Evolutionary conservation across 108 stramenopile genomes (phyloP).

Genomic region (Pseudonitzschia multiseries): DNA sequence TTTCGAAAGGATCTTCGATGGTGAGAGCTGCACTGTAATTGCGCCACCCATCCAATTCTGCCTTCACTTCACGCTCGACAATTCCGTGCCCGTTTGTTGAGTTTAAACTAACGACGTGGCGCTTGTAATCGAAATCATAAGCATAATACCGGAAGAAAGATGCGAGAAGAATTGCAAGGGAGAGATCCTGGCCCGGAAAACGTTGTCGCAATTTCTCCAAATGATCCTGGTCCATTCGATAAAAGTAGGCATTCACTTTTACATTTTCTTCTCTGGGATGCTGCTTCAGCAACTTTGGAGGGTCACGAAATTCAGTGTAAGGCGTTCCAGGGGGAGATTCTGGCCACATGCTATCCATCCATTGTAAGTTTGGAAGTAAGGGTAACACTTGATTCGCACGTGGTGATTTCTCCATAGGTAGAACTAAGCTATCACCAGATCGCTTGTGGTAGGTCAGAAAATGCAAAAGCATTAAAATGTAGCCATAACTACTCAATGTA

Average conservation of each 20-base stretch:
- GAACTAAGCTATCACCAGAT: constrained; percentile 54
- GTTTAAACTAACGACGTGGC: constrained; percentile 77
- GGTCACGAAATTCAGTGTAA: constrained; percentile 56
- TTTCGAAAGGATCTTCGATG: constrained; percentile 99
- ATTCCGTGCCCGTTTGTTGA: constrained; percentile 46
- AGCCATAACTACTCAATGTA: constrained; percentile 96
- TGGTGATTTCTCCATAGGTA: not conserved
- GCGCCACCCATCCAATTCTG: constrained; percentile 94
- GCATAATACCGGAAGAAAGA: constrained; percentile 92
- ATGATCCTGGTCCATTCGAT: constrained; percentile 42
- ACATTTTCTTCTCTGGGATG: constrained; percentile 75
- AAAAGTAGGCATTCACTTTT: constrained; percentile 81
- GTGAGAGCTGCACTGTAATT: constrained; percentile 82
- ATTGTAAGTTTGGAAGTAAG: constrained; percentile 93
- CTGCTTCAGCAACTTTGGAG: constrained; percentile 49
- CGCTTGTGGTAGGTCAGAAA: constrained; percentile 85
- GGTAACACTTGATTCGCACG: constrained; percentile 38
- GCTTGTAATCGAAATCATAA: constrained; percentile 89
- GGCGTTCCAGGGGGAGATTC: constrained; percentile 43
- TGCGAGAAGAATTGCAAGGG: constrained; percentile 83
- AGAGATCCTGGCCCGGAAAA: constrained; percentile 61
- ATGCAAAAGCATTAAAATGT: constrained; percentile 92
- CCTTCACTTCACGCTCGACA: constrained; percentile 86
- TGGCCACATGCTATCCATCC: constrained; percentile 83
- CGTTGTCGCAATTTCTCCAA: constrained; percentile 47